Conservation (phyloP, 192 early-diverging fungal species). For the Coemansia erecta region DNA sequence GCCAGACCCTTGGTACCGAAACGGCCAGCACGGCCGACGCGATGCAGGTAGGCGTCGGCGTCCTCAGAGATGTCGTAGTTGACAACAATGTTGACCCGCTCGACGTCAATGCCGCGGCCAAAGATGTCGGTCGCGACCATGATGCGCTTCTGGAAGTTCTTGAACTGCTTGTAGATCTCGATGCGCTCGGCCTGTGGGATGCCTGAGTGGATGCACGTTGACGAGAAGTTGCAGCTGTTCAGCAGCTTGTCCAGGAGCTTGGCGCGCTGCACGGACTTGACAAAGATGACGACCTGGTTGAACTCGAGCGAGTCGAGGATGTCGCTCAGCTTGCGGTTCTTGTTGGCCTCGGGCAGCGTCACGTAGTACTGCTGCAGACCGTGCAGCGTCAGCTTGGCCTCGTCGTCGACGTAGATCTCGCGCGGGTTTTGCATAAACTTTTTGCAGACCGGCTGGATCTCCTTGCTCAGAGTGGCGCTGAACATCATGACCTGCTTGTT, state of each 20-base stretch:
- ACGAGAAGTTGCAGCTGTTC: slow-evolving; percentile 88
- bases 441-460: slow-evolving; percentile 89
- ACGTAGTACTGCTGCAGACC: slow-evolving; percentile 96
- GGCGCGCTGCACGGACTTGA: slow-evolving; percentile 85
- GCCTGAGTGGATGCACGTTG: slow-evolving; percentile 87
- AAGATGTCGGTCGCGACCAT: slow-evolving; percentile 98
- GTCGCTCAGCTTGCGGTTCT: slow-evolving; percentile 93
- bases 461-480: slow-evolving; percentile 91
- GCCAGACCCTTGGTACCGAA: slow-evolving; percentile 99
- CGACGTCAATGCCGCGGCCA: slow-evolving; percentile 97
- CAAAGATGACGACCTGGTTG: slow-evolving; percentile 98
- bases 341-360: slow-evolving; percentile 76
- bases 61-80: slow-evolving; percentile 96
- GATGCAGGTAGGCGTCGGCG: slow-evolving; percentile 90
- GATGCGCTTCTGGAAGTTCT: slow-evolving; percentile 90
- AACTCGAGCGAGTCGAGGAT: slow-evolving; percentile 93
- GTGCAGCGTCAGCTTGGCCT: slow-evolving; percentile 96
- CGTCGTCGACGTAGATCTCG: slow-evolving; percentile 97
- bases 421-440: slow-evolving; percentile 98
- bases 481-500: slow-evolving; percentile 99
- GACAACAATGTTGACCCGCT: slow-evolving; percentile 98
- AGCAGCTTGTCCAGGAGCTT: slow-evolving; percentile 85
- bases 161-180: slow-evolving; percentile 89
- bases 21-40: slow-evolving; percentile 98
- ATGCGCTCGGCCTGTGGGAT: slow-evolving; percentile 94